Percentiles rank a stretch among this genome's conserved stretches.
Evolutionary conservation across 2,329 filamentous ascomycete genomes (phyloP).

Genomic region (Aspergillus cejpii): DNA sequence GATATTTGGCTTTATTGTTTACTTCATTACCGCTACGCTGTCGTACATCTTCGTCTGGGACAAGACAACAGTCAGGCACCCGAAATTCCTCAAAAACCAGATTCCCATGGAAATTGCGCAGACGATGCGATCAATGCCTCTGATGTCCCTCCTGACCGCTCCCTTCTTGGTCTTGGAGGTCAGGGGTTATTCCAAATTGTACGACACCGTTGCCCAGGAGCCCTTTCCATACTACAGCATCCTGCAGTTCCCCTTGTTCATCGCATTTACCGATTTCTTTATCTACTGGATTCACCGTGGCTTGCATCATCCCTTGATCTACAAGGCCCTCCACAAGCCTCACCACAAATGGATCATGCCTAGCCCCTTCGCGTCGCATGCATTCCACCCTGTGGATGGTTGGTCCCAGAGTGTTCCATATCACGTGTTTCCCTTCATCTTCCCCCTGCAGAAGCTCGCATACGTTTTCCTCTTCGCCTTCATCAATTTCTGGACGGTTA

Average conservation of each 20-base stretch:
- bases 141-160: slow-evolving; percentile 74
- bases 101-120: slow-evolving; percentile 78
- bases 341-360: slow-evolving; percentile 99
- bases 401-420: slow-evolving; percentile 85
- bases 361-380: slow-evolving; percentile 83
- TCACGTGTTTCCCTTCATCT: slow-evolving; percentile 86
- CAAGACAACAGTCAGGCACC: slow-evolving; percentile 79
- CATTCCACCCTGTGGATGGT: slow-evolving; percentile 91
- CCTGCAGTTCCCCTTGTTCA: slow-evolving; percentile 79
- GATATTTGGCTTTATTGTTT: slow-evolving; percentile 76
- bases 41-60: slow-evolving; percentile 90
- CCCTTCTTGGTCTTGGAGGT: slow-evolving; percentile 79
- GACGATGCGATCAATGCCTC: slow-evolving; percentile 66
- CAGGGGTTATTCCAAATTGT: slow-evolving; percentile 77
- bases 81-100: slow-evolving; percentile 93
- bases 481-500: slow-evolving; percentile 94
- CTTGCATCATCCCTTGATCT: slow-evolving; percentile 71
- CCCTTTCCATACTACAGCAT: slow-evolving; percentile 72
- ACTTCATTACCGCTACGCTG: slow-evolving; percentile 74
- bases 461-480: slow-evolving; percentile 82
- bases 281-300: slow-evolving; percentile 91
- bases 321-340: slow-evolving; percentile 89
- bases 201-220: slow-evolving; percentile 69
- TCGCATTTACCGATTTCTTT: slow-evolving; percentile 79
- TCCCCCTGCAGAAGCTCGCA: slow-evolving; percentile 85